Evolutionary conservation across 441 rosid species (phyloP).

Genomic region (Erodium trifolium): DNA sequence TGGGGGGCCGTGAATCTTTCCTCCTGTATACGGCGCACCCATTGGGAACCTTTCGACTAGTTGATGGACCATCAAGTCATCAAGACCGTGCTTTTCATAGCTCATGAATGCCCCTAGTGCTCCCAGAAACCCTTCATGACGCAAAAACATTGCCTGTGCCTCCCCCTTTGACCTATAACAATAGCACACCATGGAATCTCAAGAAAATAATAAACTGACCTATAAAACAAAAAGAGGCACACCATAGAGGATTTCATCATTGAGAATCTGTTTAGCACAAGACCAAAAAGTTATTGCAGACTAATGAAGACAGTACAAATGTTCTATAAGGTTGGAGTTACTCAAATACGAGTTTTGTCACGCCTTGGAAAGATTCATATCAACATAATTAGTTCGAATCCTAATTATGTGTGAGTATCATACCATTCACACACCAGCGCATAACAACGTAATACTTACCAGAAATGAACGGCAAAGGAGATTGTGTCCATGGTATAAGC

Average conservation of each 20-base stretch:
- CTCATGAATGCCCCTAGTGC: constrained; percentile 99
- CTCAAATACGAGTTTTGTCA: too few species aligned
- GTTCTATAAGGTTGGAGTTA: too few species aligned
- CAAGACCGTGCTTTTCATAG: constrained; percentile 93
- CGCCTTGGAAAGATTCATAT: too few species aligned
- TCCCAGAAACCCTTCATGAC: constrained; percentile 98
- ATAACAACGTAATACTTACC: constrained; percentile 33
- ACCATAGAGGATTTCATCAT: not conserved
- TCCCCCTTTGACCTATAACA: constrained; percentile 86
- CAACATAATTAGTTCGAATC: not conserved
- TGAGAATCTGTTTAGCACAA: constrained; percentile 2
- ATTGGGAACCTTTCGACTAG: constrained; percentile 96
- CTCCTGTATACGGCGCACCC: constrained; percentile 98
- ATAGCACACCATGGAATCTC: constrained; percentile 15
- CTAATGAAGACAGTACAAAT: too few species aligned
- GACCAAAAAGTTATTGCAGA: too few species aligned
- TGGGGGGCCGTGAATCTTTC: constrained; percentile 89
- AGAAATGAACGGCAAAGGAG: constrained; percentile 87
- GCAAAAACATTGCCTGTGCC: constrained; percentile 93
- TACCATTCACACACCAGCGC: not conserved
- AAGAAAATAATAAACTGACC: not conserved
- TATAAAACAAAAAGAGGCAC: not conserved
- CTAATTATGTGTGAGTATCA: not conserved
- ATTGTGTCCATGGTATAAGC: constrained; percentile 97
- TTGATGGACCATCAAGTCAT: constrained; percentile 93